Evolutionary conservation across 2,329 filamentous ascomycete species (phyloP), one percentile per base, ranked within the genome.

Genomic region (Aureobasidium pullulans): DNA sequence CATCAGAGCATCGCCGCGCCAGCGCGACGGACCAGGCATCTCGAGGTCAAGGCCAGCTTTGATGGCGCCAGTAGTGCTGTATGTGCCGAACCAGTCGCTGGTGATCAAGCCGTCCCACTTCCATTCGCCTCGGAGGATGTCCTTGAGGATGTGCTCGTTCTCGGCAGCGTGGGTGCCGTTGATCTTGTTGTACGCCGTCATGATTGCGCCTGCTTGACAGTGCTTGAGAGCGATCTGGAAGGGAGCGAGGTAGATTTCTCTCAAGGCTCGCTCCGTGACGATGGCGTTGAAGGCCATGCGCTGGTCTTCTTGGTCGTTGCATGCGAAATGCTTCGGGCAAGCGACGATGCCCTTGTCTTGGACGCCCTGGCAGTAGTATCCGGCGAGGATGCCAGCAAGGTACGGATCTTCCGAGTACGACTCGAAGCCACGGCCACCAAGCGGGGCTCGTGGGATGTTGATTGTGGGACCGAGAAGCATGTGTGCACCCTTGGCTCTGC

Each of bases 341-440:
- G 89, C 88, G 6, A 86, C 84, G 40, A 94, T 81, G 0, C 87
- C 86, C 61, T 84, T 85, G 29, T 86, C 84, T 68, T 94, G 89
- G 1, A 90, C 74, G 29, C 87, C 83, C 53, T 75, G 79, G 36
- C 84, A 76, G 59, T 81, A 82, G 29, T 78, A 75, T 64, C 88
- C 84, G 1, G 81, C 84, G 60, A 89, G 79, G 67, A 89, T 86
- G 3, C 87, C 58, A 89, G 88, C 89, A 8, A 95, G 79, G 10
- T 86, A 81, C 0, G 89, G 89, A 65, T 94, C 90, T 71, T 94
- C 90, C 0, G 88, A 90, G 70, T 90, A 94, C 0, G 89, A 91
- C 73, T 95, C 90, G 65, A 94, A 95, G 64, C 91, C 91, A 61
- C 90, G 81, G 16, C 90, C 90, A 19, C 89, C 89, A 0, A 94